Conservation (phyloP, 148 eudicot species). For the Limonium bicolor region DNA sequence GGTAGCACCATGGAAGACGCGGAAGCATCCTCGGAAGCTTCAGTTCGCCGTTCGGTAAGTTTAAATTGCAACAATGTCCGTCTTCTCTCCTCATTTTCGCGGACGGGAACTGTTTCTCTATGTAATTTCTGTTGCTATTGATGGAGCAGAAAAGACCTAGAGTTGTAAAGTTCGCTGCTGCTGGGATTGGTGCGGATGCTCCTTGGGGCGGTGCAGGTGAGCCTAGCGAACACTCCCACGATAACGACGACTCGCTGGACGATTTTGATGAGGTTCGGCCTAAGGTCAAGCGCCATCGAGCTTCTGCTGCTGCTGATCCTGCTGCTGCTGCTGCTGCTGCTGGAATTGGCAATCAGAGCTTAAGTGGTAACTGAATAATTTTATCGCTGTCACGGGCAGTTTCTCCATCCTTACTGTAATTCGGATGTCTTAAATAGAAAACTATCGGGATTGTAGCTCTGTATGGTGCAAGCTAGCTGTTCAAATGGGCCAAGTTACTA, state of each 20-base stretch:
- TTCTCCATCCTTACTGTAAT: too few relatives aligned
- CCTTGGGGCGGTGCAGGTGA: slow-evolving; percentile 7
- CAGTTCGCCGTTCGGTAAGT: slow-evolving; percentile 45
- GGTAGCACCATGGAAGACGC: slow-evolving; percentile 59
- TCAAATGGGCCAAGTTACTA: too few relatives aligned
- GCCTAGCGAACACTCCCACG: slow-evolving; percentile 29
- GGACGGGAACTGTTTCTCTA: too few relatives aligned
- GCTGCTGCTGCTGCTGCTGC: slow-evolving; percentile 22
- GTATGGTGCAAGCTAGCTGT: too few relatives aligned
- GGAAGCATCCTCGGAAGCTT: slow-evolving; percentile 24
- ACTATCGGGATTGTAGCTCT: too few relatives aligned
- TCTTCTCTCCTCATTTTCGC: neutral
- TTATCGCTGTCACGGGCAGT: too few relatives aligned
- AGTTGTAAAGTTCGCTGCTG: slow-evolving; percentile 15
- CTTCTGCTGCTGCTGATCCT: too few relatives aligned
- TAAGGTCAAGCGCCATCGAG: slow-evolving; percentile 44
- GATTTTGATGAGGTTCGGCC: slow-evolving; percentile 57
- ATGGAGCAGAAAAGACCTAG: slow-evolving; percentile 72
- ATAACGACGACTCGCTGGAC: slow-evolving; percentile 39
- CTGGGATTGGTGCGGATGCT: neutral
- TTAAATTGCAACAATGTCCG: neutral
- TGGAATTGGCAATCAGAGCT: slow-evolving; percentile 15
- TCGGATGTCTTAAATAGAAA: too few relatives aligned
- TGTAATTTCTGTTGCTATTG: too few relatives aligned
- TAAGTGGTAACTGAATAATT: slow-evolving; percentile 37